Conservation (phyloP, 1,284 basidiomycete genomes). For the Sporisorium sorghi region DNA sequence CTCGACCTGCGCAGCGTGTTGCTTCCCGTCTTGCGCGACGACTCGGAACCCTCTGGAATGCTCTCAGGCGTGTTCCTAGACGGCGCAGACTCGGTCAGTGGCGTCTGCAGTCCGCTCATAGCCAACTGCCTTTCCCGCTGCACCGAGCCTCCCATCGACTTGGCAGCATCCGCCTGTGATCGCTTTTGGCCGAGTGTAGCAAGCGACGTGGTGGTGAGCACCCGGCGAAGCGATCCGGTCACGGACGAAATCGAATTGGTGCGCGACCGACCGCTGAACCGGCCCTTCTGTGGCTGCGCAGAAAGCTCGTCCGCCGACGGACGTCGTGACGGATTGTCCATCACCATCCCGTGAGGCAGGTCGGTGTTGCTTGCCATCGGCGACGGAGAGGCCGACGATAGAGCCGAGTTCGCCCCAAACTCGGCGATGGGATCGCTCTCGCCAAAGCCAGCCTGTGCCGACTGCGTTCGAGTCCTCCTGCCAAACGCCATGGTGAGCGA, state of each 20-base stretch:
- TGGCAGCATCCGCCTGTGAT: constrained; percentile 30
- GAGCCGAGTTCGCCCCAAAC: constrained; percentile 18
- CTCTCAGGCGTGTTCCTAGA: neutral
- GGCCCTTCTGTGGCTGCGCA: constrained; percentile 11
- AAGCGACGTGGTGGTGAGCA: constrained; percentile 35
- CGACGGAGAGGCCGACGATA: constrained; percentile 32
- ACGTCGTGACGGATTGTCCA: constrained; percentile 8
- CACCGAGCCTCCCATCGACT: constrained; percentile 21
- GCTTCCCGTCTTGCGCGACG: constrained; percentile 21
- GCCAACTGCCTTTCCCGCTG: constrained; percentile 35
- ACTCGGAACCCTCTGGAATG: constrained; percentile 2
- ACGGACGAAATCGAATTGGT: constrained; percentile 43
- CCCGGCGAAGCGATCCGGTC: constrained; percentile 45
- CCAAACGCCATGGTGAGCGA: constrained; percentile 45
- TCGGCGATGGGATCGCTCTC: constrained; percentile 17
- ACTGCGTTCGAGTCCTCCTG: constrained; percentile 29
- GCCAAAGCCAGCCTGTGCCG: constrained; percentile 25
- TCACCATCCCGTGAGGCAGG: constrained; percentile 18
- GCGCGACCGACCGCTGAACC: constrained; percentile 24
- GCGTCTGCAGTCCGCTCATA: constrained; percentile 11
- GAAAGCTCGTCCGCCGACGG: constrained; percentile 25
- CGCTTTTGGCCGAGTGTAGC: constrained; percentile 29
- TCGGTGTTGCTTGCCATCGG: constrained; percentile 33
- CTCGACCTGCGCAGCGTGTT: constrained; percentile 41
- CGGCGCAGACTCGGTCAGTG: constrained; percentile 28